Percentiles rank a stretch among this genome's conserved stretches.
Conservation (phyloP, 129 eudicot species). For the carrot (Daucus carota) region DH1_v3.0 NC_030388.2:29678501-29679000, state of each 20-base stretch:
- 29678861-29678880: background rate
- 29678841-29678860: background rate
- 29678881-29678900: conserved; percentile 56
- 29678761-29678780: background rate
- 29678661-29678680: background rate
- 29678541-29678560: conserved; percentile 9
- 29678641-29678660: conserved; percentile 5
- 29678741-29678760: background rate
- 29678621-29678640: conserved; percentile 7
- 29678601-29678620: conserved; percentile 6
- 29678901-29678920: conserved; percentile 35
- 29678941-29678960: conserved; percentile 21
- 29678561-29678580: conserved; percentile 13
- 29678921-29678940: conserved; percentile 42
- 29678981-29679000: conserved; percentile 29
- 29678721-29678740: background rate
- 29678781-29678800: background rate
- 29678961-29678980: conserved; percentile 1
- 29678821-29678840: background rate
- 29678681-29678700: background rate
- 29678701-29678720: background rate
- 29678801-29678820: background rate
- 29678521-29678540: conserved; percentile 11
- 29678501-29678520: conserved; percentile 12
- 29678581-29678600: conserved; percentile 15